These are phyloP conservation scores for Cordyceps cicadae DNA, from an alignment of 2,329 filamentous ascomycete genomes.

Conservation along the genomic window DNA sequence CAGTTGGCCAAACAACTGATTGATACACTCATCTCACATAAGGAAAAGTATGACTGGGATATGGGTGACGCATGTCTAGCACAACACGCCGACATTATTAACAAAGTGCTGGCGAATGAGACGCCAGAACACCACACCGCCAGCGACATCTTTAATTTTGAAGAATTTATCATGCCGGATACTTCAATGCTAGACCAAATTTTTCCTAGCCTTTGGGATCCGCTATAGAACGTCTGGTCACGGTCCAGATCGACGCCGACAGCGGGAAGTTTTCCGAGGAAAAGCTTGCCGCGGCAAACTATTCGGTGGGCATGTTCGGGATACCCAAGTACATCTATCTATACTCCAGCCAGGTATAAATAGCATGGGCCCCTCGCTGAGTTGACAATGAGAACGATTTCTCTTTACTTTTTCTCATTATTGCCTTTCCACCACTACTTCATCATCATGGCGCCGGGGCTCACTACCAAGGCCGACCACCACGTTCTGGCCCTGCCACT, in stretches of 20 bases:
- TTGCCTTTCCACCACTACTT: background rate
- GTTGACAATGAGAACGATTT: background rate
- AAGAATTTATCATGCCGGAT: slow-evolving; percentile 25
- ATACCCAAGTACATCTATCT: background rate
- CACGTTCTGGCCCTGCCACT: no score
- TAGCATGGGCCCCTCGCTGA: background rate
- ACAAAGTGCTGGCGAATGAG: slow-evolving; percentile 30
- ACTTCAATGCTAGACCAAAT: slow-evolving; percentile 27
- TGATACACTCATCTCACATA: slow-evolving; percentile 29
- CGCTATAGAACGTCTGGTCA: slow-evolving; percentile 27
- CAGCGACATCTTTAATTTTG: slow-evolving; percentile 15
- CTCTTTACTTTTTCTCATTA: background rate
- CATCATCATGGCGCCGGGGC: slow-evolving; percentile 18
- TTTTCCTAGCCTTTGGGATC: slow-evolving; percentile 29
- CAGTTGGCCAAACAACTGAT: slow-evolving; percentile 36
- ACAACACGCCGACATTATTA: slow-evolving; percentile 38
- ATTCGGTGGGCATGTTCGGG: background rate
- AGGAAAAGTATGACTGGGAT: slow-evolving; percentile 36
- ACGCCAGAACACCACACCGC: slow-evolving; percentile 16
- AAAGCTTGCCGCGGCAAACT: slow-evolving; percentile 12
- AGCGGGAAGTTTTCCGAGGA: slow-evolving; percentile 4
- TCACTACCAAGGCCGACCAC: background rate
- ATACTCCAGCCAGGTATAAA: background rate
- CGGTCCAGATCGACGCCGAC: background rate
- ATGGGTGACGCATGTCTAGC: slow-evolving; percentile 41